phyloP scores from a whole-genome alignment of 306 rosid genomes.

The Medicago lupulina region DNA sequence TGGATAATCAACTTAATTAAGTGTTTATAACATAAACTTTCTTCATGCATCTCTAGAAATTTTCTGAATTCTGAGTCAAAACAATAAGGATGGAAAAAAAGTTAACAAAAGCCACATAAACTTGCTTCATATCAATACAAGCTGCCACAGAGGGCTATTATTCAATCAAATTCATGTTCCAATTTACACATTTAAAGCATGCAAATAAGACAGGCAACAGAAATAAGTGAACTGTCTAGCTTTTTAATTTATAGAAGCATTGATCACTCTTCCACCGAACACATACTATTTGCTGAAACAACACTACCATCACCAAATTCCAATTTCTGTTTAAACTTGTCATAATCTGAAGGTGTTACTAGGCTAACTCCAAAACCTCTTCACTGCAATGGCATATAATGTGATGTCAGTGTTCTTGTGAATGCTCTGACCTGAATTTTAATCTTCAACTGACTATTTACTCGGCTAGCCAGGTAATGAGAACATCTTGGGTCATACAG shows the following conservation, averaged over 20 bases:
- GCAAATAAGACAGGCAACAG: not conserved
- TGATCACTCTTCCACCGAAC: not conserved
- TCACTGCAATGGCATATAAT: not conserved
- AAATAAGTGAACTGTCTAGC: not conserved
- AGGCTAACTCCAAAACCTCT: constrained; percentile 31
- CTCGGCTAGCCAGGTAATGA: constrained; percentile 1
- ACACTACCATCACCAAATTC: not conserved
- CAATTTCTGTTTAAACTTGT: not conserved
- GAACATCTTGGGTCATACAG: constrained; percentile 12
- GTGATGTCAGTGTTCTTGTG: not conserved
- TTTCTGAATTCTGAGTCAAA: too few relatives aligned
- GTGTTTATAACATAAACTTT: too few relatives aligned
- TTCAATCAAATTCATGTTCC: too few relatives aligned
- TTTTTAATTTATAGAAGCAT: not conserved
- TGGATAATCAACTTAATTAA: too few relatives aligned
- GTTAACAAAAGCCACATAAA: too few relatives aligned
- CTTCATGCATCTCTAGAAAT: too few relatives aligned
- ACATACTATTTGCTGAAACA: not conserved
- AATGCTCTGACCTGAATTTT: constrained; percentile 15
- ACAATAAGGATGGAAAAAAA: too few relatives aligned
- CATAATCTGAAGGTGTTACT: constrained; percentile 7
- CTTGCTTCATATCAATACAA: too few relatives aligned
- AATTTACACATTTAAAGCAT: not conserved
- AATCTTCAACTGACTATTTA: constrained; percentile 22
- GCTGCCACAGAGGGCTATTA: too few relatives aligned